Percentiles rank a stretch among this genome's conserved stretches.
Conservation (phyloP, 2,329 filamentous ascomycete species). For the Zymoseptoria crescenta region DNA sequence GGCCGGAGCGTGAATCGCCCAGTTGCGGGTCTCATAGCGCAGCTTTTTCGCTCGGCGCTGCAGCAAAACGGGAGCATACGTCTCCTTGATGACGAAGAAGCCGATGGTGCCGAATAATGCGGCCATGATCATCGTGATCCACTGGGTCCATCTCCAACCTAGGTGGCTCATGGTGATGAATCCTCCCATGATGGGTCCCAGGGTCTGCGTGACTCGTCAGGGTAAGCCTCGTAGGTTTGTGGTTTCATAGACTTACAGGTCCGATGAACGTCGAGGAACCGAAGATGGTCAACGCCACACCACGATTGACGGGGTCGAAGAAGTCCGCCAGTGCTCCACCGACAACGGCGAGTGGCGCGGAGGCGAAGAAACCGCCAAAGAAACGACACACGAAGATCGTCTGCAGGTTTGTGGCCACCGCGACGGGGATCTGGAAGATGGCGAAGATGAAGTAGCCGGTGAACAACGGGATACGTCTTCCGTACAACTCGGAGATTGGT, state of each 20-base stretch:
- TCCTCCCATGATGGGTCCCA: slow-evolving; percentile 21
- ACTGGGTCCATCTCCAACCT: slow-evolving; percentile 26
- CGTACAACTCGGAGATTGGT: slow-evolving; percentile 46
- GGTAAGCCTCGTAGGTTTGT: neutral
- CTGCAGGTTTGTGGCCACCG: slow-evolving; percentile 46
- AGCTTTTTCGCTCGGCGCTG: slow-evolving; percentile 45
- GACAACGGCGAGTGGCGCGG: slow-evolving; percentile 42
- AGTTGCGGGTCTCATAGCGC: slow-evolving; percentile 44
- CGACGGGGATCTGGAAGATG: slow-evolving; percentile 50
- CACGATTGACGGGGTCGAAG: slow-evolving; percentile 20
- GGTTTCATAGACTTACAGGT: slow-evolving; percentile 5
- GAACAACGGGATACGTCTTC: slow-evolving; percentile 37
- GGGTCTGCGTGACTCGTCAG: neutral
- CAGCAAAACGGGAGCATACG: slow-evolving; percentile 37
- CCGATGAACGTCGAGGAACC: slow-evolving; percentile 22
- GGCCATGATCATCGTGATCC: slow-evolving; percentile 33
- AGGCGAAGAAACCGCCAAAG: slow-evolving; percentile 48
- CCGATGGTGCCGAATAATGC: slow-evolving; percentile 37
- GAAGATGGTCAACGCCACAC: slow-evolving; percentile 21
- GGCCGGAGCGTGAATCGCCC: slow-evolving; percentile 27
- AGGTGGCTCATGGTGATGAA: slow-evolving; percentile 22
- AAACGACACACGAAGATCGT: slow-evolving; percentile 50
- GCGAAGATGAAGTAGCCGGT: slow-evolving; percentile 34
- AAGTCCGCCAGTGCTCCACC: slow-evolving; percentile 27
- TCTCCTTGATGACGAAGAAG: slow-evolving; percentile 44